Percentiles rank a stretch among this genome's conserved stretches.
phyloP scores from a whole-genome alignment of 495 filamentous ascomycete species.

The Lasiosphaeriaceae sp. region DNA sequence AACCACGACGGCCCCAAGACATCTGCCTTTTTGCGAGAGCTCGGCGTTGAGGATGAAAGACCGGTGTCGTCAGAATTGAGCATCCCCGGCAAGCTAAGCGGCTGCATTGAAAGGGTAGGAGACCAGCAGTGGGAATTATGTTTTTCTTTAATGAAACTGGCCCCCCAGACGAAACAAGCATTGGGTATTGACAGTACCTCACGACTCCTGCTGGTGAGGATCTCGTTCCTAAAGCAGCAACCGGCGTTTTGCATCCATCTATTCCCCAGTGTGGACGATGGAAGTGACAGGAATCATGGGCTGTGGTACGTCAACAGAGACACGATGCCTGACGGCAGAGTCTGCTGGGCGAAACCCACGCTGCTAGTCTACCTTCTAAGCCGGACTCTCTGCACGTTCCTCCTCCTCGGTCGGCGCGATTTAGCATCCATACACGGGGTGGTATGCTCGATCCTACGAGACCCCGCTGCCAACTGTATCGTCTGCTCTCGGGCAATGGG shows the following conservation, averaged over 20 bases:
- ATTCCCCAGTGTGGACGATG: slow-evolving; percentile 12
- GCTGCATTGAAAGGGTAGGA: slow-evolving; percentile 8
- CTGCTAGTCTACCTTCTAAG: slow-evolving; percentile 12
- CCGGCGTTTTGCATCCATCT: slow-evolving; percentile 16
- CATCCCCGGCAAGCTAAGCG: slow-evolving; percentile 10
- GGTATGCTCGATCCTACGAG: not conserved
- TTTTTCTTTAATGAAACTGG: slow-evolving; percentile 9
- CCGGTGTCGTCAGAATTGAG: not conserved
- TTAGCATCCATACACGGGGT: slow-evolving; percentile 2
- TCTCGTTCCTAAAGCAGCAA: slow-evolving; percentile 10
- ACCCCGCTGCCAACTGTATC: slow-evolving; percentile 7
- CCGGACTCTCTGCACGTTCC: slow-evolving; percentile 1
- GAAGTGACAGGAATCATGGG: slow-evolving; percentile 1
- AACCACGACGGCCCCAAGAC: slow-evolving; percentile 5
- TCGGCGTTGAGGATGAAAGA: slow-evolving; percentile 7
- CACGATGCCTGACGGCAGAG: slow-evolving; percentile 9
- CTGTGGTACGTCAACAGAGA: slow-evolving; percentile 2
- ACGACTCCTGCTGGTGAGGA: slow-evolving; percentile 13
- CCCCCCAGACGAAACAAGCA: not conserved
- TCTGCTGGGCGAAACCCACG: slow-evolving; percentile 9
- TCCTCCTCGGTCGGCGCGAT: not conserved
- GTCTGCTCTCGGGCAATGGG: slow-evolving; percentile 1
- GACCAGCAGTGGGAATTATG: slow-evolving; percentile 13
- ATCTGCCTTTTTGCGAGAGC: slow-evolving; percentile 8
- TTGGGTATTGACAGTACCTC: slow-evolving; percentile 7